Conservation (phyloP, 2,329 filamentous ascomycete species). For the Lachnellula occidentalis region DNA sequence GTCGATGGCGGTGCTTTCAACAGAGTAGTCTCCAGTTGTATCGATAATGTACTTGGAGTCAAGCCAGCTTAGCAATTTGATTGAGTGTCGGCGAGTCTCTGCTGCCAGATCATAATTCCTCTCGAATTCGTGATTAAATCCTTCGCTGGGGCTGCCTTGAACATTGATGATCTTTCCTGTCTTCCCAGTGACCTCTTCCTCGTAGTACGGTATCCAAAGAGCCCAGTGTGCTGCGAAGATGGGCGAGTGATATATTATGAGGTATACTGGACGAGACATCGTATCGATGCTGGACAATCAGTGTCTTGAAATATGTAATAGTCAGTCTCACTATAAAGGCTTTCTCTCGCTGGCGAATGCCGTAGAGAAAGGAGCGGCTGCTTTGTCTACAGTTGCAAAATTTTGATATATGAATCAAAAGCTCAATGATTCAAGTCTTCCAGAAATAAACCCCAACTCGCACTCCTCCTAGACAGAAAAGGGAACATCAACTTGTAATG, state of each 20-base stretch:
- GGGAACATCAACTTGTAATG: too few relatives aligned
- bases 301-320: not conserved
- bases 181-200: slow-evolving; percentile 1
- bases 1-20: slow-evolving; percentile 6
- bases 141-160: slow-evolving; percentile 17
- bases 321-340: not conserved
- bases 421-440: too few relatives aligned
- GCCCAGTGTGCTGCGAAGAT: slow-evolving; percentile 28
- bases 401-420: too few relatives aligned
- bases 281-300: not conserved
- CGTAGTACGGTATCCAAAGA: slow-evolving; percentile 20
- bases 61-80: slow-evolving; percentile 2
- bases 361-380: not conserved
- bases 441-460: too few relatives aligned
- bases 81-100: not conserved
- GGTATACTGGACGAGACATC: slow-evolving; percentile 16
- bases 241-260: slow-evolving; percentile 21
- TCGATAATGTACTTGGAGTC: slow-evolving; percentile 2
- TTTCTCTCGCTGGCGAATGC: too few relatives aligned
- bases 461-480: too few relatives aligned
- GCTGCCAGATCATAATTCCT: slow-evolving; percentile 19
- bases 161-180: slow-evolving; percentile 25
- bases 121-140: slow-evolving; percentile 20
- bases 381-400: not conserved
- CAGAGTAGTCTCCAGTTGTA: not conserved